Evolutionary conservation across 768 basidiomycete species (phyloP), one percentile per base, ranked within the genome.

Genomic region (Boletus tylopilopsis): DNA sequence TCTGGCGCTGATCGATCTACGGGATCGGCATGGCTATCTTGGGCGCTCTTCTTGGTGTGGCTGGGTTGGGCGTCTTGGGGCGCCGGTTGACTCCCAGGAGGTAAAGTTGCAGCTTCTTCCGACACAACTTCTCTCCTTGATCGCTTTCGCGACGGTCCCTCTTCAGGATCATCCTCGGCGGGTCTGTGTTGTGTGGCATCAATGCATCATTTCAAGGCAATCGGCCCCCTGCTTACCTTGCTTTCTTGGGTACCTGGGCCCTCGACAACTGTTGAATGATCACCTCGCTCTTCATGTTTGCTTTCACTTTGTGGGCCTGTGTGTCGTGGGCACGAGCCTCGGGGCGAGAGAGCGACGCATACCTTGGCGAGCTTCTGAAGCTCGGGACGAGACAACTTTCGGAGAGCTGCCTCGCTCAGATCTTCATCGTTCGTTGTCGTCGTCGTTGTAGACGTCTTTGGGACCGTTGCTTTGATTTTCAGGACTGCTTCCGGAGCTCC

Each of bases 301-400:
- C 60, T 30, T 54, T 62, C 5, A 64, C 52, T 24, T 47, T 51
- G 37, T 64, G 39, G 16, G 44, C 53, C 65, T 67, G 42, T n/a
- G 13, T 12, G 18, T 30, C 29, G n/a, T 63, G 21, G 51, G 32
- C 30, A 21, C 15, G 9, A 15, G 4, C 2, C 6, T 11, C 34
- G 9, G 18, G 23, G 3, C 10, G 15, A 38, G 18, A 10, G 10
- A 15, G 11, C 34, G 22, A 35, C 21, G 16, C 49, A 10, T 47
- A 62, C 67, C 62, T 42, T 62, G 4, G 64, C 60, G 1, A 64
- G 37, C 30, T 66, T 64, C 47, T 66, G 64, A 21, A 66, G 56
- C 27, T 54, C 36, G 1, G 48, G 46, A 6, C 67, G 63, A 42
- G 67, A 24, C 13, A 66, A 53, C 25, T 56, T 57, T 42, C 52